Conservation (phyloP, 495 filamentous ascomycete genomes). For the Hypoxylon intermedium region DNA sequence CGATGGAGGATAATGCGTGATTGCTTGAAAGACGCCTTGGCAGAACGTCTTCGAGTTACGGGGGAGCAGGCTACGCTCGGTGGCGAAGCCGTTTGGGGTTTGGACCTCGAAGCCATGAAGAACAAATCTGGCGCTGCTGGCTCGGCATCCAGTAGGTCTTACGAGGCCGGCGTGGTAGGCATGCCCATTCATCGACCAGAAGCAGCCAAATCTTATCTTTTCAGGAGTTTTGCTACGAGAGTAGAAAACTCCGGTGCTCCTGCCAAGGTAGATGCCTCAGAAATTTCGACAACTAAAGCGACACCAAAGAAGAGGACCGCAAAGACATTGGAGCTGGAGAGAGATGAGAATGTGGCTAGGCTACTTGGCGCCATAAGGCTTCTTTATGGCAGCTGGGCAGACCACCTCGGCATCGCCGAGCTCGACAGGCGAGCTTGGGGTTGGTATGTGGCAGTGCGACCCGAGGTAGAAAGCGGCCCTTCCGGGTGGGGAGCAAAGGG, state of each 20-base stretch:
- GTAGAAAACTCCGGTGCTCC: slow-evolving; percentile 6
- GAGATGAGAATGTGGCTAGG: slow-evolving; percentile 69
- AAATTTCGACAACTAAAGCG: slow-evolving; percentile 19
- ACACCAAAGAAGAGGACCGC: slow-evolving; percentile 50
- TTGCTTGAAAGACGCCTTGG: slow-evolving; percentile 54
- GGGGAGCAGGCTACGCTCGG: slow-evolving; percentile 49
- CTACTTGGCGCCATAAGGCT: slow-evolving; percentile 71
- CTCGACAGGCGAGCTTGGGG: slow-evolving; percentile 77
- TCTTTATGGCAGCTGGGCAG: slow-evolving; percentile 73
- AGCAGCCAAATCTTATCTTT: slow-evolving; percentile 64
- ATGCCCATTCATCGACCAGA: slow-evolving; percentile 75
- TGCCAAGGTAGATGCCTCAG: not conserved
- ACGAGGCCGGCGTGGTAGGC: slow-evolving; percentile 46
- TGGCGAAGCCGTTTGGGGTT: slow-evolving; percentile 72
- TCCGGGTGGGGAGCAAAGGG: slow-evolving; percentile 85
- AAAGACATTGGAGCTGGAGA: slow-evolving; percentile 58
- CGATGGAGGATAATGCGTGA: slow-evolving; percentile 66
- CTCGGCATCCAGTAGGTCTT: slow-evolving; percentile 34
- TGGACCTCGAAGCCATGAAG: slow-evolving; percentile 74
- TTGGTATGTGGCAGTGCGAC: slow-evolving; percentile 79
- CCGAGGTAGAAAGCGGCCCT: slow-evolving; percentile 72
- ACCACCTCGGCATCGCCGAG: slow-evolving; percentile 62
- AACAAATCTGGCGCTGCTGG: slow-evolving; percentile 39
- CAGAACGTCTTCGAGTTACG: slow-evolving; percentile 52
- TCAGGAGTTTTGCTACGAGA: slow-evolving; percentile 63